phyloP scores from a whole-genome alignment of 2,329 filamentous ascomycete species.

The Hyphodiscus sp. region DNA sequence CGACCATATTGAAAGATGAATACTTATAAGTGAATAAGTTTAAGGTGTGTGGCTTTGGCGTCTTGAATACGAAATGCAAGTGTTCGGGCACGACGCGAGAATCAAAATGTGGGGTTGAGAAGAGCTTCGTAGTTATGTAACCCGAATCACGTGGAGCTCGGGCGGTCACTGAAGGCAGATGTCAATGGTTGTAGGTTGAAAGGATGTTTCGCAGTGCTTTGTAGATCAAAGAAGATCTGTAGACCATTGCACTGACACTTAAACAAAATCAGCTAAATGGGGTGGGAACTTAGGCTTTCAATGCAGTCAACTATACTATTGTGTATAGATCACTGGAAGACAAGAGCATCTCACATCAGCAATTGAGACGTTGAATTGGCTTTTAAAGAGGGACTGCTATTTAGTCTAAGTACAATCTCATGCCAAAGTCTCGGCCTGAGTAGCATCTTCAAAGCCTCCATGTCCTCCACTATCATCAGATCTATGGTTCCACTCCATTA shows the following conservation, averaged over 20 bases:
- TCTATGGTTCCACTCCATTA: conserved; percentile 19
- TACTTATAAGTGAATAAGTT: neutral
- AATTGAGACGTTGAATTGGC: neutral
- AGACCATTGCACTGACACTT: too few relatives aligned
- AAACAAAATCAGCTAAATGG: neutral
- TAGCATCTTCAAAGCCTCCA: conserved; percentile 18
- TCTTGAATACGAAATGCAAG: neutral
- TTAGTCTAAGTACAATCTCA: conserved; percentile 31
- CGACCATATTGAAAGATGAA: conserved; percentile 26
- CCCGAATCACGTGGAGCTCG: too few relatives aligned
- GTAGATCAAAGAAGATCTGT: too few relatives aligned
- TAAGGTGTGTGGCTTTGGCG: conserved; percentile 2
- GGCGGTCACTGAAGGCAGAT: too few relatives aligned
- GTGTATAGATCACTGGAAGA: too few relatives aligned
- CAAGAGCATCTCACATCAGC: too few relatives aligned
- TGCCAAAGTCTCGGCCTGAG: conserved; percentile 21
- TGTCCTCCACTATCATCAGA: conserved; percentile 23
- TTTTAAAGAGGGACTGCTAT: conserved; percentile 29
- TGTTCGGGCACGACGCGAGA: neutral
- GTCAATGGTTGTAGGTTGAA: too few relatives aligned
- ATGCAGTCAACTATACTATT: too few relatives aligned
- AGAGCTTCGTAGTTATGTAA: conserved; percentile 1
- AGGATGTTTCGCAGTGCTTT: too few relatives aligned
- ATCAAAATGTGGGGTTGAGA: neutral
- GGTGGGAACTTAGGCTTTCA: neutral